Percentiles rank a stretch among this genome's conserved stretches.
phyloP scores from a whole-genome alignment of 2,329 filamentous ascomycete genomes.

The Madurella mycetomatis region DNA sequence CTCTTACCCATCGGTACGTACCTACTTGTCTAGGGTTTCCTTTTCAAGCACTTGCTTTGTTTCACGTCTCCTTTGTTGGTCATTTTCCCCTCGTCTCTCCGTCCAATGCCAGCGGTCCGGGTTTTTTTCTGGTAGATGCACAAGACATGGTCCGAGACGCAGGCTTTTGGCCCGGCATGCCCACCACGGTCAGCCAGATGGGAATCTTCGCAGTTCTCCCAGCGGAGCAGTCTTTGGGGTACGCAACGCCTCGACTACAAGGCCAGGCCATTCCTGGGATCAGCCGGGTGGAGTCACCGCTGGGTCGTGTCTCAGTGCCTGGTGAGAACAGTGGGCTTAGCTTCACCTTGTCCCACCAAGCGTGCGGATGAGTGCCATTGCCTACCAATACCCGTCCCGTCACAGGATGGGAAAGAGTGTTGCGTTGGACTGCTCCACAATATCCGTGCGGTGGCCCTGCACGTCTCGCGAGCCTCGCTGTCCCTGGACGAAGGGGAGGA shows the following conservation, averaged over 20 bases:
- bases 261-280: neutral
- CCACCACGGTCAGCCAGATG: neutral
- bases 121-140: too few relatives aligned
- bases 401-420: neutral
- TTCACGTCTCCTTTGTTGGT: too few relatives aligned
- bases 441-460: slow-evolving; percentile 15
- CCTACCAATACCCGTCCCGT: neutral
- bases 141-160: neutral
- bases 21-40: too few relatives aligned
- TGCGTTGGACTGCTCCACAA: slow-evolving; percentile 17
- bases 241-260: neutral
- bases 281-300: neutral
- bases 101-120: too few relatives aligned
- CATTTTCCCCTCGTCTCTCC: too few relatives aligned
- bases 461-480: slow-evolving; percentile 9
- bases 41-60: too few relatives aligned
- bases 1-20: too few relatives aligned
- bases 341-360: neutral
- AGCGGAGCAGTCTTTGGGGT: neutral
- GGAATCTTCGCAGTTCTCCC: neutral
- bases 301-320: neutral
- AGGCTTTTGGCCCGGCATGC: neutral
- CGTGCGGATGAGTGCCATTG: neutral
- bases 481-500: neutral
- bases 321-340: neutral